Base-by-base conservation (phyloP, 192 early-diverging fungal species). In the Umbelopsis ramanniana region DNA sequence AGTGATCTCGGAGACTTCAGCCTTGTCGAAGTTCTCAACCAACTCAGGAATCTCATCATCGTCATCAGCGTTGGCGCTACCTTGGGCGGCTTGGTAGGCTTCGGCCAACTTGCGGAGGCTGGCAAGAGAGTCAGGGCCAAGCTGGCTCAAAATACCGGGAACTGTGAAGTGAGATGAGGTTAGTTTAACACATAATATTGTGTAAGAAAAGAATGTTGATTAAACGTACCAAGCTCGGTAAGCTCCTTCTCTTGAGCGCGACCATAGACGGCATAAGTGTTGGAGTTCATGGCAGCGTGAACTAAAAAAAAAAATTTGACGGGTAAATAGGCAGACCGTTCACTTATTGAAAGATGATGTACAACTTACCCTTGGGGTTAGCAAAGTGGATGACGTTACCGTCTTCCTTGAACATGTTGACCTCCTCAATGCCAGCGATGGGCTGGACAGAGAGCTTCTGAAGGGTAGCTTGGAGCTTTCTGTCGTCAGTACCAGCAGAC, bases 391-490 rank as follows among this genome's bases (percentile, higher is more conserved):
- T 86, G 72, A 98, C 91, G 80, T 89, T 92, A 76, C 95, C 95
- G 76, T 97, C 91, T 53, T 90, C 90, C 85, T 89, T 93, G 88
- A 98, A 98, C 94, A 99, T 97, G 91, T 98, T 98, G 84, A 99
- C 94, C 76, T 98, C 93, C 86, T 98, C 97, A 72, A 98, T 92
- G 72, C 85, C 87, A 78, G 87, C 82, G 73, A 97, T 87, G 71
- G 89, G 85, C 84, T 95, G 92, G 60, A 94, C 90, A 76, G 92
- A 89, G 69, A 98, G 89, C 90, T 97, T 97, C 80, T 93, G 95
- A 70, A 98, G 87, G 68, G 92, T 88, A 68, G 90, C 84, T 76
- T 92, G 87, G 55, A 98, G 92, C 92, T 97, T 98, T 79, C 94
- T 95, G 86, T 97, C 96, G 80, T 99, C 96, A 43, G 85, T 88